These are phyloP conservation scores for Colletotrichum falcatum DNA, from an alignment of 2,329 filamentous ascomycete species.

Conservation along the genomic window DNA sequence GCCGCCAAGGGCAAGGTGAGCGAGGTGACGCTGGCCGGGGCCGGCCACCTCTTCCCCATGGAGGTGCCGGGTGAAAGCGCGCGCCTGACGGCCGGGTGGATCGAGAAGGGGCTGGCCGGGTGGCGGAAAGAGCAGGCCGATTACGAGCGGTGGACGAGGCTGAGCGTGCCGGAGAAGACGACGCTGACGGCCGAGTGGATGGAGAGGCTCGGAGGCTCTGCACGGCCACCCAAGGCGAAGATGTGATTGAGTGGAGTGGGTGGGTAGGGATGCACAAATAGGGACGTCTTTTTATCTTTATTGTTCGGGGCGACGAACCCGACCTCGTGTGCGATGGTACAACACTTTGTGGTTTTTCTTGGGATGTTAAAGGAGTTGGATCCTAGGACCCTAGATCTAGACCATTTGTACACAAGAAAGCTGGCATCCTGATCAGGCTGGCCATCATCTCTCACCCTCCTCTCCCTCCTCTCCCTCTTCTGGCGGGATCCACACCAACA, in stretches of 20 bases:
- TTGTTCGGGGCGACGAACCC: not conserved
- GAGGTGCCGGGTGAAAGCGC: constrained; percentile 79
- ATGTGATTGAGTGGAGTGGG: constrained; percentile 17
- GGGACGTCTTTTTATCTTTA: too few relatives aligned
- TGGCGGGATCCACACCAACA: constrained; percentile 72
- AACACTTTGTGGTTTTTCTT: not conserved
- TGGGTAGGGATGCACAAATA: not conserved
- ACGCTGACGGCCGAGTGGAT: constrained; percentile 67
- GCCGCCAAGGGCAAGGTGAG: constrained; percentile 73
- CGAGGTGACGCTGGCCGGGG: constrained; percentile 71
- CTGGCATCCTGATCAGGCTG: constrained; percentile 21
- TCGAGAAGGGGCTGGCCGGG: constrained; percentile 65
- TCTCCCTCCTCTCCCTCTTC: constrained; percentile 49
- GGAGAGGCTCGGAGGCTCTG: constrained; percentile 60
- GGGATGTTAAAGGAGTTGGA: not conserved
- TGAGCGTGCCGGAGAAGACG: constrained; percentile 64
- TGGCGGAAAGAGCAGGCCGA: constrained; percentile 69
- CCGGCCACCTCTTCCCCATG: constrained; percentile 87
- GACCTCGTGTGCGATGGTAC: not conserved
- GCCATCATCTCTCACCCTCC: constrained; percentile 17
- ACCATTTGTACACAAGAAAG: constrained; percentile 30
- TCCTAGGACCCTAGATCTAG: constrained; percentile 28
- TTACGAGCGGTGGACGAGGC: constrained; percentile 67
- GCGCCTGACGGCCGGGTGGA: constrained; percentile 66
- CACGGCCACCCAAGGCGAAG: constrained; percentile 41